Percentiles rank a stretch among this genome's conserved stretches.
These are phyloP conservation scores for Hirsutella thompsonii DNA, from an alignment of 2,329 filamentous ascomycete species.

Conservation along the genomic window DNA sequence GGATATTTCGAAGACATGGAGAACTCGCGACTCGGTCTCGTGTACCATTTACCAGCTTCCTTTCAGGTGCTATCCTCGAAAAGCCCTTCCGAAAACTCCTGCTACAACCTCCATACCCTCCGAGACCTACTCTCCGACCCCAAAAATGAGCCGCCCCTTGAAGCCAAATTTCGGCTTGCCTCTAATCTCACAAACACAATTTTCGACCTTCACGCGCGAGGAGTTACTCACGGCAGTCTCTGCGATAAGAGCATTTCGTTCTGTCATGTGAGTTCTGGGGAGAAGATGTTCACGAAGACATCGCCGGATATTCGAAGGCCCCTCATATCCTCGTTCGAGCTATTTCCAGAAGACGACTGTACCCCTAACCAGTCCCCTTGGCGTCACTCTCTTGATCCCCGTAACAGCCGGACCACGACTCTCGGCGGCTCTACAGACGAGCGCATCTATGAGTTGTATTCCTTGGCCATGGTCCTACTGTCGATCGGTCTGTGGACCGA, in stretches of 20 bases:
- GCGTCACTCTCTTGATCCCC: slow-evolving; percentile 53
- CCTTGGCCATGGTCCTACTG: slow-evolving; percentile 58
- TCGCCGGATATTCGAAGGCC: slow-evolving; percentile 55
- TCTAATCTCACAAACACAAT: slow-evolving; percentile 60
- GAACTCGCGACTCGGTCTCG: slow-evolving; percentile 56
- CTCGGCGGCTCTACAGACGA: slow-evolving; percentile 37
- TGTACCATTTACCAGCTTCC: slow-evolving; percentile 59
- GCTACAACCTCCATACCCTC: slow-evolving; percentile 40
- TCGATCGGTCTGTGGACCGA: slow-evolving; percentile 67
- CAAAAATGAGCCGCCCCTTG: slow-evolving; percentile 51
- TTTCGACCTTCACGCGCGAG: slow-evolving; percentile 58
- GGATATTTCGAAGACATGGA: slow-evolving; percentile 66
- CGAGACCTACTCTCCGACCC: slow-evolving; percentile 37
- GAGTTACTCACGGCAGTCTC: slow-evolving; percentile 59
- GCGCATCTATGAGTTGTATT: slow-evolving; percentile 56
- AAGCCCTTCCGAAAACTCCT: slow-evolving; percentile 32
- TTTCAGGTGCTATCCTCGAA: slow-evolving; percentile 48
- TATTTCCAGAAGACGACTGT: slow-evolving; percentile 36
- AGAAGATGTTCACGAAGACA: slow-evolving; percentile 29
- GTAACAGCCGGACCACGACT: slow-evolving; percentile 33
- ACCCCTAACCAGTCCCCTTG: slow-evolving; percentile 15
- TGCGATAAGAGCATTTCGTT: slow-evolving; percentile 57
- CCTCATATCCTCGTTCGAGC: slow-evolving; percentile 59
- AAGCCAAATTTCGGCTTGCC: slow-evolving; percentile 65
- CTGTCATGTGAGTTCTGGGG: slow-evolving; percentile 31